Conservation (phyloP, 768 basidiomycete species). For the Serendipita sp. region DNA sequence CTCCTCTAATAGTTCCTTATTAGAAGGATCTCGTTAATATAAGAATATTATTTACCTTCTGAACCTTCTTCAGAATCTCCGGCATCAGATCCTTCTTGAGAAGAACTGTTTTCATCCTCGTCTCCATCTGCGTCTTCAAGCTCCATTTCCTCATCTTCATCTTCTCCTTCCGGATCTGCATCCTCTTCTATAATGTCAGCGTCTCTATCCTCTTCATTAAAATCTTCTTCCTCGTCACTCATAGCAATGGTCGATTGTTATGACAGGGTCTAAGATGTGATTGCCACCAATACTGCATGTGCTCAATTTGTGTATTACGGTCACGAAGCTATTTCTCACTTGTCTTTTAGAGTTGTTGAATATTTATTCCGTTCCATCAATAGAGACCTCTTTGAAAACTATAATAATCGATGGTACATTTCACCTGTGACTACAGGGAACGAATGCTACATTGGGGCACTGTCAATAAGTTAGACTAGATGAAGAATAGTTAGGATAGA, state of each 20-base stretch:
- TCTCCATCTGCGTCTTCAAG: constrained; percentile 9
- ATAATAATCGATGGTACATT: too few species aligned
- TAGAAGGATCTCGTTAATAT: neutral
- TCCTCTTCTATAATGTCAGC: constrained; percentile 43
- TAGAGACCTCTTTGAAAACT: too few species aligned
- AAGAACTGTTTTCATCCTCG: constrained; percentile 25
- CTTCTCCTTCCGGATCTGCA: constrained; percentile 19
- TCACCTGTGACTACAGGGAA: too few species aligned
- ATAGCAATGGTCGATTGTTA: constrained; percentile 16
- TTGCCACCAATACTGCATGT: too few species aligned
- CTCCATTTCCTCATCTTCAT: constrained; percentile 13
- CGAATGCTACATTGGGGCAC: too few species aligned
- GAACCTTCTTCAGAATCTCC: constrained; percentile 24
- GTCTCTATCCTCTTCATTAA: constrained; percentile 26
- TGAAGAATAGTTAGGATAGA: neutral
- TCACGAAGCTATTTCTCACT: too few species aligned
- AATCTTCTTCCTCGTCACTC: constrained; percentile 30
- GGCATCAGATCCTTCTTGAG: constrained; percentile 14
- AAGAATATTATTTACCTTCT: constrained; percentile 3
- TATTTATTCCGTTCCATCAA: too few species aligned
- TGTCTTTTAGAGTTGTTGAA: too few species aligned
- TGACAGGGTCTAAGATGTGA: too few species aligned
- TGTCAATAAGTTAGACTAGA: neutral
- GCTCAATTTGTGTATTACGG: too few species aligned
- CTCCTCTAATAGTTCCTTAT: neutral